Conservation (phyloP, 768 basidiomycete genomes). For the Calvatia gigantea region DNA sequence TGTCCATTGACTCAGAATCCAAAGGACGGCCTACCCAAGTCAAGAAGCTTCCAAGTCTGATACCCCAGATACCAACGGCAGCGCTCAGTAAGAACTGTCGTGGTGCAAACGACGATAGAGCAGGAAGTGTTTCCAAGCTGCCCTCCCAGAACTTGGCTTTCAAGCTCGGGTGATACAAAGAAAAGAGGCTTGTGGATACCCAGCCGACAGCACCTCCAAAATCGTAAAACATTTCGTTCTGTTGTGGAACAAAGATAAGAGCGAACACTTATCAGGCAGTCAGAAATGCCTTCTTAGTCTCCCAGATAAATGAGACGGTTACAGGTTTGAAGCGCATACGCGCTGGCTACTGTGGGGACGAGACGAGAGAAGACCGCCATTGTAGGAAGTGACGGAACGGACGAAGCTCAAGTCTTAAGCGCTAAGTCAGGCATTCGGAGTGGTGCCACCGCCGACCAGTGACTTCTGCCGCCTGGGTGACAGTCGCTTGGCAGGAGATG, state of each 20-base stretch:
- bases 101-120: conserved; percentile 47
- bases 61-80: conserved; percentile 56
- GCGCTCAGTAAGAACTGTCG: conserved; percentile 58
- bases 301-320: too few species aligned
- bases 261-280: conserved; percentile 41
- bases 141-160: conserved; percentile 45
- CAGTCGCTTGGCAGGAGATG: too few species aligned
- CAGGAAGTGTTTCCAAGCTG: conserved; percentile 33
- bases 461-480: too few species aligned
- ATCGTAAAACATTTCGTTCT: conserved; percentile 67
- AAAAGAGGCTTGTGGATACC: conserved; percentile 55
- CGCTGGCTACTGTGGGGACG: conserved; percentile 42
- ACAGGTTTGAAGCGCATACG: conserved; percentile 52
- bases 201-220: conserved; percentile 65
- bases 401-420: too few species aligned
- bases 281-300: too few species aligned
- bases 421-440: too few species aligned
- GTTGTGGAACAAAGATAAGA: conserved; percentile 58
- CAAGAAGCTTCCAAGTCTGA: conserved; percentile 61
- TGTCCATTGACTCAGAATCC: too few species aligned
- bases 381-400: conserved; percentile 2
- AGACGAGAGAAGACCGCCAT: conserved; percentile 54
- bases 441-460: too few species aligned
- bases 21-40: conserved; percentile 34
- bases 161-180: conserved; percentile 55